Evolutionary conservation across 2,329 filamentous ascomycete species (phyloP), one percentile per base, ranked within the genome.

Genomic region (Aspergillus bombycis): DNA sequence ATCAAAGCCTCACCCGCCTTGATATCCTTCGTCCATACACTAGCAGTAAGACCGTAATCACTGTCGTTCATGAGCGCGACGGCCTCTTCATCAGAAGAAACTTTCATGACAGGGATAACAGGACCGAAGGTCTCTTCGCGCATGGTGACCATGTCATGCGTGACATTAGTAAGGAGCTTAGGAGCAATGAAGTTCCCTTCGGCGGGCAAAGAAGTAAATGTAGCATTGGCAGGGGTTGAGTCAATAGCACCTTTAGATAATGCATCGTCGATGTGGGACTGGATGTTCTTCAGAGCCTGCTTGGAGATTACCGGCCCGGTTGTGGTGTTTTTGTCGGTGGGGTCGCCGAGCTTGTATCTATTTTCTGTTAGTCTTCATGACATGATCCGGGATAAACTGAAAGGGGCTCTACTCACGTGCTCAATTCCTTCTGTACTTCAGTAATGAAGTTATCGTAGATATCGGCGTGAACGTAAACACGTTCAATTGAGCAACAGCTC

Each of bases 91-190:
- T 97, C 94, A 69, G 82, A 83, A 73, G 88, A 86, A 64, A 97
- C 93, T 77, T 91, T 91, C 88, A 94, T 92, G 21, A 97, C 87
- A 0, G 93, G 89, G 70, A 97, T 93, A 23, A 97, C 88, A 0
- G 94, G 94, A 0, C 94, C 94, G 73, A 97, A 97, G 0, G 93
- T 97, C 82, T 97, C 94, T 68, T 96, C 92, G 21, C 84, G 92
- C 92, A 97, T 96, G 65, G 96, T 89, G 6, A 82, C 80, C 93
- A 96, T 96, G 65, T 83, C 83, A 79, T 96, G 93, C 66, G 89
- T 87, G 65, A 94, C 92, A 68, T 88, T 85, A 11, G 86, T 90
- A 62, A 97, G 83, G 28, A 97, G 85, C 6, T 91, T 93, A 16
- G 94, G 94, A 73, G 88, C 88, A 67, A 96, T 88, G 74, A 91